Conservation (phyloP, 108 stramenopile species). For the Poteriospumella lacustris region DNA sequence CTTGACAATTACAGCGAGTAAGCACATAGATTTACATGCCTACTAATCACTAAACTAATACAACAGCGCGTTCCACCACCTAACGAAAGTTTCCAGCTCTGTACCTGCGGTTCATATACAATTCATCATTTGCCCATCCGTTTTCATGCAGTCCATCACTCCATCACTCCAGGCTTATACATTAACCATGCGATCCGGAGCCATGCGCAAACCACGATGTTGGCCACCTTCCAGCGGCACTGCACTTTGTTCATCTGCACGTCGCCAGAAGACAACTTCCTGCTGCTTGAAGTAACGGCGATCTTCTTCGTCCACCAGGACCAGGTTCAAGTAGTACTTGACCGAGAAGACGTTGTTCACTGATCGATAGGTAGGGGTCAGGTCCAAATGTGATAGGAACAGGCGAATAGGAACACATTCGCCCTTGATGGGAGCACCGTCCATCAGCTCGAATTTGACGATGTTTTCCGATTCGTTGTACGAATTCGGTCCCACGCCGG, state of each 20-base stretch:
- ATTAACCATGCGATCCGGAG: too few relatives aligned
- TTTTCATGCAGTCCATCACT: too few relatives aligned
- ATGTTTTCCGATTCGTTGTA: slow-evolving; percentile 93
- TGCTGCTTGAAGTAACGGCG: slow-evolving; percentile 99
- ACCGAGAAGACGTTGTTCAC: slow-evolving; percentile 90
- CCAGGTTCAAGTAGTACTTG: slow-evolving; percentile 94
- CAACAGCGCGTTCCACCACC: too few relatives aligned
- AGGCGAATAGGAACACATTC: slow-evolving; percentile 76
- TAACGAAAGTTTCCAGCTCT: too few relatives aligned
- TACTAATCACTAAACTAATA: too few relatives aligned
- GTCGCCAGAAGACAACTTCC: slow-evolving; percentile 92
- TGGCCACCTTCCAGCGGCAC: background rate
- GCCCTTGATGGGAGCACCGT: slow-evolving; percentile 93
- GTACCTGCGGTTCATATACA: too few relatives aligned
- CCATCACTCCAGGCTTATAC: too few relatives aligned
- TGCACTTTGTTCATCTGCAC: slow-evolving; percentile 41
- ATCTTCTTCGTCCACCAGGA: slow-evolving; percentile 98
- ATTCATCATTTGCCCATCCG: too few relatives aligned
- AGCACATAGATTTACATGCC: too few relatives aligned
- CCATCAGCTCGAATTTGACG: slow-evolving; percentile 98
- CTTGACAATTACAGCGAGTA: too few relatives aligned
- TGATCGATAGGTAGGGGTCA: slow-evolving; percentile 91
- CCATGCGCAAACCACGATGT: too few relatives aligned
- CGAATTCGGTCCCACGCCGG: slow-evolving; percentile 62
- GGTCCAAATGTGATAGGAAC: slow-evolving; percentile 61